A percentile compares a stretch with the other conserved stretches of the same genome.
These are phyloP conservation scores for Calonectria ilicicola DNA, from an alignment of 2,329 filamentous ascomycete species.

Conservation along the genomic window DNA sequence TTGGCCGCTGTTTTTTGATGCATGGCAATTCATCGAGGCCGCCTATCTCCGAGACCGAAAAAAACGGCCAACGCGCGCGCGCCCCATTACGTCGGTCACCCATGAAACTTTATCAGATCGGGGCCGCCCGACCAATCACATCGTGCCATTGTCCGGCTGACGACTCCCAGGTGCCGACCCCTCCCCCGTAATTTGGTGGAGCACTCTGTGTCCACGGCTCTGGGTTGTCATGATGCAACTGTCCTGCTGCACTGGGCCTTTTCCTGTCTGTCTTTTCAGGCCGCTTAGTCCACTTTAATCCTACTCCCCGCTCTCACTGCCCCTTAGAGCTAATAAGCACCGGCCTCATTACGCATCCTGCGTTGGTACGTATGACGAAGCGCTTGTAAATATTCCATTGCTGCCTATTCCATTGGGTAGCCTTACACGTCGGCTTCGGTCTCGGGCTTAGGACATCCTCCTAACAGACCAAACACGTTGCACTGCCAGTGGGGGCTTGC, in stretches of 20 bases:
- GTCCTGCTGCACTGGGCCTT: neutral
- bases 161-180: neutral
- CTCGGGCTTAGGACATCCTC: neutral
- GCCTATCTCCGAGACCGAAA: constrained; percentile 34
- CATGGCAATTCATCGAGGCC: constrained; percentile 5
- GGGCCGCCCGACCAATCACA: neutral
- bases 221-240: constrained; percentile 8
- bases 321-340: neutral
- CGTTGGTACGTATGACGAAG: neutral
- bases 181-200: neutral
- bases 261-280: no score
- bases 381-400: constrained; percentile 4
- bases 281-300: no score
- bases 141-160: neutral
- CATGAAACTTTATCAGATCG: constrained; percentile 16
- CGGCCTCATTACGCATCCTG: neutral
- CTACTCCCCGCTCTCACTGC: neutral
- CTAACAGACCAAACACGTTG: neutral
- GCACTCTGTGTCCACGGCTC: neutral
- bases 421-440: neutral
- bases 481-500: neutral
- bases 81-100: constrained; percentile 13
- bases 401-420: constrained; percentile 16
- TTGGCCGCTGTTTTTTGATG: neutral
- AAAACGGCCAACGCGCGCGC: neutral